Conservation (phyloP, 2,329 filamentous ascomycete genomes). For the Tolypocladium tropicale region DNA sequence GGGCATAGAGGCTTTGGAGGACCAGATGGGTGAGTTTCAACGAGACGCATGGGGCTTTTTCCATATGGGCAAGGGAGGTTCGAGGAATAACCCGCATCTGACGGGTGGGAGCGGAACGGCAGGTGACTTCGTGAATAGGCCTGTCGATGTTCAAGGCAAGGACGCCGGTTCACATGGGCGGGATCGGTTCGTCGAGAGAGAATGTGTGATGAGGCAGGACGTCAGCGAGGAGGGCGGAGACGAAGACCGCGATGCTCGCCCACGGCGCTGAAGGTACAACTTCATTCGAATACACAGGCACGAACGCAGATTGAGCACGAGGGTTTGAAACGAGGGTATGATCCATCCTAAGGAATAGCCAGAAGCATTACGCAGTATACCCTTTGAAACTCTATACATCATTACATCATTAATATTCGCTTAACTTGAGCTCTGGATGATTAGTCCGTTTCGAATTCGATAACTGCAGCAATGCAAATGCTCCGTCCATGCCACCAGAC, state of each 20-base stretch:
- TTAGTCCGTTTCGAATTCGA: neutral
- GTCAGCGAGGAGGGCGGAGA: slow-evolving; percentile 20
- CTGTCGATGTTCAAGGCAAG: slow-evolving; percentile 9
- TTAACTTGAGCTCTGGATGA: neutral
- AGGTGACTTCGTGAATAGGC: slow-evolving; percentile 17
- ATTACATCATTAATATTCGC: neutral
- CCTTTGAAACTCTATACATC: slow-evolving; percentile 3
- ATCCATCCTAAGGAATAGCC: slow-evolving; percentile 8
- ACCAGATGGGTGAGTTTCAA: slow-evolving; percentile 24
- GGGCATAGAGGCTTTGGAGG: slow-evolving; percentile 25
- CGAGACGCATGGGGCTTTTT: slow-evolving; percentile 21
- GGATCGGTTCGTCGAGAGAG: slow-evolving; percentile 16
- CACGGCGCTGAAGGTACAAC: neutral
- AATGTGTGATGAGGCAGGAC: slow-evolving; percentile 26
- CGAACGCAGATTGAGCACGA: neutral
- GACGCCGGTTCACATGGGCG: slow-evolving; percentile 6
- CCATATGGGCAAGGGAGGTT: slow-evolving; percentile 12
- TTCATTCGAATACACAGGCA: neutral
- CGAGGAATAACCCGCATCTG: slow-evolving; percentile 11
- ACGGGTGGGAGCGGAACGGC: slow-evolving; percentile 18
- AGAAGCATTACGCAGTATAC: slow-evolving; percentile 13
- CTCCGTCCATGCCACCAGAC: neutral
- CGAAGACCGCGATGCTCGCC: neutral
- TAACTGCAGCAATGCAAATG: neutral
- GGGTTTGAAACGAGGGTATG: neutral